Evolutionary conservation across 78 protist genomes (phyloP).

Genomic region (Tieghemostelium lacteum): DNA sequence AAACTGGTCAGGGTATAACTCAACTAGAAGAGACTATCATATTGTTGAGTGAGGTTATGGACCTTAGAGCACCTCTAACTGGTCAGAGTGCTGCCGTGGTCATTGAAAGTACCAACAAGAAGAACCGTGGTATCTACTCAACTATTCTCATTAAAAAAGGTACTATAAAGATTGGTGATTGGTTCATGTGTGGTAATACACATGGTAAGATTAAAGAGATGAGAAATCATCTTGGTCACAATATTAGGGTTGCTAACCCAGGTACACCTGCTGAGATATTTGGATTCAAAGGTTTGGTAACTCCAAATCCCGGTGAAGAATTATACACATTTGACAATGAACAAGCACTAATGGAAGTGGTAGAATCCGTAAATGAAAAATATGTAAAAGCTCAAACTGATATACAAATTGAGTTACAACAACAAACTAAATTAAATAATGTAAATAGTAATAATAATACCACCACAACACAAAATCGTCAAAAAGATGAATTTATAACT

Average conservation of each 20-base stretch:
- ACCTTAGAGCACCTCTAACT: constrained; percentile 47
- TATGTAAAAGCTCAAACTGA: not conserved
- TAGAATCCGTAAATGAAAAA: constrained; percentile 19
- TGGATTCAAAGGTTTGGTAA: constrained; percentile 36
- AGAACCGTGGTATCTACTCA: constrained; percentile 53
- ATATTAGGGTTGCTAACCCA: constrained; percentile 29
- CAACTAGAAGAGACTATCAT: constrained; percentile 74
- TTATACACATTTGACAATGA: constrained; percentile 18
- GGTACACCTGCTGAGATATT: constrained; percentile 60
- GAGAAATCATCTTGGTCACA: not conserved
- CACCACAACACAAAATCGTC: not conserved
- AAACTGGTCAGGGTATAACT: constrained; percentile 71
- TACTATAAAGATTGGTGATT: constrained; percentile 27
- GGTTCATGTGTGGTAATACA: constrained; percentile 61
- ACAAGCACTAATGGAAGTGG: not conserved
- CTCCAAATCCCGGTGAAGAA: constrained; percentile 44
- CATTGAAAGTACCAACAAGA: constrained; percentile 45
- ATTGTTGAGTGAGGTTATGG: constrained; percentile 66
- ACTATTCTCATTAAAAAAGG: constrained; percentile 60
- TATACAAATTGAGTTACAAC: not conserved
- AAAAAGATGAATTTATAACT: not conserved
- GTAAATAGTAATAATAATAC: no score
- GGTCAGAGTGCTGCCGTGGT: constrained; percentile 23
- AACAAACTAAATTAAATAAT: not conserved
- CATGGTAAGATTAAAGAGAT: constrained; percentile 61